Conservation (phyloP, 257 asterid genomes). For the Oldenlandia corymbosa region DNA sequence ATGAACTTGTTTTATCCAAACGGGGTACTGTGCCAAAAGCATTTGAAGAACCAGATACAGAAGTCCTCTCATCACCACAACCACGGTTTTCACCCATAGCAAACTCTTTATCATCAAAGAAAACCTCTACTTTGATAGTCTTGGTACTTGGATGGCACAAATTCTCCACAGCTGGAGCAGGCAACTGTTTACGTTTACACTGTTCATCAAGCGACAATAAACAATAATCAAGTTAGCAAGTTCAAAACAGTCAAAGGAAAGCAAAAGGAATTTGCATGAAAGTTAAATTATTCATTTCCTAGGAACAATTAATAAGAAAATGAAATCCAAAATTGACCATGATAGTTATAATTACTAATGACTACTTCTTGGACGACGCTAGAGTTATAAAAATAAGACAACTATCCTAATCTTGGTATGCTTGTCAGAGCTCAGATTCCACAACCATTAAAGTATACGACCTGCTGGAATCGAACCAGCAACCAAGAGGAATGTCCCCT, state of each 20-base stretch:
- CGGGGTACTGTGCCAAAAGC: constrained; percentile 5
- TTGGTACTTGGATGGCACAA: constrained; percentile 17
- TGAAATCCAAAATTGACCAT: background rate
- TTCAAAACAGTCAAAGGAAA: background rate
- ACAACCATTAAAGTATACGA: constrained; percentile 5
- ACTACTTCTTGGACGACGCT: background rate
- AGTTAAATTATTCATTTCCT: background rate
- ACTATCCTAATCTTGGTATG: background rate
- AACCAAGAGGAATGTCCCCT: constrained; percentile 27
- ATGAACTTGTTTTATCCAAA: constrained; percentile 11
- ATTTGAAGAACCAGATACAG: constrained; percentile 21
- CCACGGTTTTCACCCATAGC: constrained; percentile 17
- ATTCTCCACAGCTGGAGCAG: constrained; percentile 15
- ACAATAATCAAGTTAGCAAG: constrained; percentile 13
- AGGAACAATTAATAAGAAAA: background rate
- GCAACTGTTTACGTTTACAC: constrained; percentile 26
- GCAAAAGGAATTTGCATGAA: background rate
- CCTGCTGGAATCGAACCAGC: constrained; percentile 30
- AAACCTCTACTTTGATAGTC: constrained; percentile 21
- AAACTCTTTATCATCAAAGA: constrained; percentile 14
- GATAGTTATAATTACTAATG: background rate
- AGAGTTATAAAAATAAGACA: background rate
- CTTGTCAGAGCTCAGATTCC: background rate
- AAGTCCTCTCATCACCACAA: constrained; percentile 20
- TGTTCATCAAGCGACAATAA: constrained; percentile 31